These are phyloP conservation scores for Lablab purpureus DNA, from an alignment of 306 rosid species.

Conservation along the genomic window DNA sequence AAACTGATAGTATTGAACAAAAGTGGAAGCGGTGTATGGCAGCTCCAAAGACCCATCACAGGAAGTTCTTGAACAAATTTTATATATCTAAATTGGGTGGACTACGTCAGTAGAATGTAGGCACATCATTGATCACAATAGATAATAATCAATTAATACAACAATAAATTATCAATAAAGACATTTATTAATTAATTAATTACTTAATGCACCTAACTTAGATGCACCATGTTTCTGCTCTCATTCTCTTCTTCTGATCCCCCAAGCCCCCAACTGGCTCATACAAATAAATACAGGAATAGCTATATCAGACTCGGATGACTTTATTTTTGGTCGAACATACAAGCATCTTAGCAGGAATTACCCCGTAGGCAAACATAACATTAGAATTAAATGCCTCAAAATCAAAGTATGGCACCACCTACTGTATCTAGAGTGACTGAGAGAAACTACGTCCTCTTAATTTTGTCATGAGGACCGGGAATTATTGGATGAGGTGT, in stretches of 20 bases:
- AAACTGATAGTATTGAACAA: not conserved
- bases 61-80: not conserved
- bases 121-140: not conserved
- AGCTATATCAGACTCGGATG: slow-evolving; percentile 15
- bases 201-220: slow-evolving; percentile 18
- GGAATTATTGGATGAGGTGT: slow-evolving; percentile 41
- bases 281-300: not conserved
- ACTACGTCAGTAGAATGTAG: not conserved
- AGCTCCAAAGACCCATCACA: not conserved
- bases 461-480: slow-evolving; percentile 32
- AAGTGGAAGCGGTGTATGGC: not conserved
- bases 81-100: not conserved
- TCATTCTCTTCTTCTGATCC: not conserved
- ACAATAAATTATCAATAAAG: not conserved
- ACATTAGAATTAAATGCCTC: slow-evolving; percentile 28
- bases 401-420: slow-evolving; percentile 26
- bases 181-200: not conserved
- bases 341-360: slow-evolving; percentile 33
- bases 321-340: slow-evolving; percentile 43
- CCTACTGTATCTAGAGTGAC: not conserved
- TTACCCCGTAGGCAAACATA: slow-evolving; percentile 10
- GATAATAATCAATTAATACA: not conserved
- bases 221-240: not conserved
- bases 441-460: slow-evolving; percentile 11
- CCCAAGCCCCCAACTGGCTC: not conserved